A percentile compares a stretch with the other conserved stretches of the same genome.
Conservation (phyloP, 164 flowering plant genomes). For the grape (Vitis vinifera) region ASM3070453v1 NC_081818.1:8885501-8886000, state of each 20-base stretch:
- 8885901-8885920: conserved; percentile 44
- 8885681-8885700: conserved; percentile 42
- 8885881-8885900: conserved; percentile 38
- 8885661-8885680: conserved; percentile 40
- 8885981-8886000: conserved; percentile 45
- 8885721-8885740: conserved; percentile 45
- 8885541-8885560: conserved; percentile 34
- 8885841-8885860: conserved; percentile 38
- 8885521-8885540: conserved; percentile 22
- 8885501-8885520: conserved; percentile 60
- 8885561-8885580: conserved; percentile 39
- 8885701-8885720: conserved; percentile 43
- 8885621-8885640: conserved; percentile 24
- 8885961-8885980: conserved; percentile 48
- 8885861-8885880: conserved; percentile 38
- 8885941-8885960: conserved; percentile 49
- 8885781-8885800: conserved; percentile 20
- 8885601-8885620: conserved; percentile 16
- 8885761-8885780: conserved; percentile 41
- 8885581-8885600: conserved; percentile 22
- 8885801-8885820: conserved; percentile 39
- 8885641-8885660: conserved; percentile 32
- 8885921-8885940: conserved; percentile 30
- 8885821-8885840: conserved; percentile 52
- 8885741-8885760: conserved; percentile 44